These are phyloP conservation scores for Medicago arabica DNA, from an alignment of 306 rosid genomes.

Conservation along the genomic window DNA sequence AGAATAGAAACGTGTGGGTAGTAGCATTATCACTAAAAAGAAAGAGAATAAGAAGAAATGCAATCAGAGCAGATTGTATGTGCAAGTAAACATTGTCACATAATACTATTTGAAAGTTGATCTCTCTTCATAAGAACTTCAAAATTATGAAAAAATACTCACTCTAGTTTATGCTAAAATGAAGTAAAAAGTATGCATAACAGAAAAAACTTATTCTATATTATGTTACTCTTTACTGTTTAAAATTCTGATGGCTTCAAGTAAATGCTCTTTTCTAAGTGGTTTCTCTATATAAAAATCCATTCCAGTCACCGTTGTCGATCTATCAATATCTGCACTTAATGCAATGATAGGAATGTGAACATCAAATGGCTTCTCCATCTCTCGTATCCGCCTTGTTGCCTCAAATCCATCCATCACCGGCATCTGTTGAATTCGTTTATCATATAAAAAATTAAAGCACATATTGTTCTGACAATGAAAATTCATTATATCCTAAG, in stretches of 20 bases:
- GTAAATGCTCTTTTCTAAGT: constrained; percentile 41
- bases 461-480: neutral
- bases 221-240: constrained; percentile 25
- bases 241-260: constrained; percentile 52
- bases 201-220: no score
- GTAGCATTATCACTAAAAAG: no score
- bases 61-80: no score
- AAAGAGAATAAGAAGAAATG: no score
- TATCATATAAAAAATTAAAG: neutral
- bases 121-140: no score
- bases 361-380: constrained; percentile 51
- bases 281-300: constrained; percentile 61
- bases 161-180: no score
- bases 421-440: constrained; percentile 58
- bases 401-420: constrained; percentile 70
- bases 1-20: no score
- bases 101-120: no score
- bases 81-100: no score
- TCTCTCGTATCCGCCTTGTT: constrained; percentile 59
- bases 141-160: no score
- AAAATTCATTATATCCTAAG: neutral
- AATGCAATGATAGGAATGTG: constrained; percentile 72
- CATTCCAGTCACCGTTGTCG: constrained; percentile 60
- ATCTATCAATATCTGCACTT: constrained; percentile 60
- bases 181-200: no score